Evolutionary conservation across 1,284 basidiomycete species (phyloP), one percentile per base, ranked within the genome.

Genomic region (Apiotrichum montevideense): DNA sequence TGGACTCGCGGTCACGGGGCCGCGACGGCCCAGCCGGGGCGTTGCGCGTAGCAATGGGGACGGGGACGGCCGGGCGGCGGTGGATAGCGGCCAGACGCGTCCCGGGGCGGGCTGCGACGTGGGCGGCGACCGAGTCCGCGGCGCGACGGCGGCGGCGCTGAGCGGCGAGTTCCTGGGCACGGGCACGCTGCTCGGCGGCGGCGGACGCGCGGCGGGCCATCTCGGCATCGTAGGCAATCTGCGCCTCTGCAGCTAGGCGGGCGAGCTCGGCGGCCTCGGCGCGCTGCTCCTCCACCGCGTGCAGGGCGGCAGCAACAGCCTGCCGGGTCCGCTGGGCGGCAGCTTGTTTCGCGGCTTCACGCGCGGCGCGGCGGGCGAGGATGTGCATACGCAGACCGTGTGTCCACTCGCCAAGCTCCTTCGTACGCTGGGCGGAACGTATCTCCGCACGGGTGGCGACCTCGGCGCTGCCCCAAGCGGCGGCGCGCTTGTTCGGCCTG

Each of bases 211-310:
- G 41, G 14, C 41, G 41, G 6, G 9, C 41, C 9, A 48, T 15
- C 32, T 43, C 50, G 40, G 33, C 40, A n/a, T 41, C 55, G 21
- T 48, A 34, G 5, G 46, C 37, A 3, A 8, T 21, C 39, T 47
- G 46, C 34, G 34, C 33, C 34, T 47, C 46, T 11, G 7, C 6
- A 3, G 46, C 46, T 5, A 50, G 32, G 9, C 54, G 54, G 1
- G 54, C 54, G 15, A 44, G 47, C 29, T 55, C 50, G 4, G 50
- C 55, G 40, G 47, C 55, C 14, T 52, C 55, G 1, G 46, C 40
- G 11, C 15, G 49, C 3, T 37, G 42, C n/a, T 46, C 37, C 32
- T 47, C 45, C 11, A 33, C 50, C 1, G 40, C 51, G 10, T 15
- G 14, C 2, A 44, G 35, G 32, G 48, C 47, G 1, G 42, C 47